Percentiles rank a stretch among this genome's conserved stretches.
phyloP scores from a whole-genome alignment of 495 filamentous ascomycete genomes.

The Amphirosellinia nigrospora region DNA sequence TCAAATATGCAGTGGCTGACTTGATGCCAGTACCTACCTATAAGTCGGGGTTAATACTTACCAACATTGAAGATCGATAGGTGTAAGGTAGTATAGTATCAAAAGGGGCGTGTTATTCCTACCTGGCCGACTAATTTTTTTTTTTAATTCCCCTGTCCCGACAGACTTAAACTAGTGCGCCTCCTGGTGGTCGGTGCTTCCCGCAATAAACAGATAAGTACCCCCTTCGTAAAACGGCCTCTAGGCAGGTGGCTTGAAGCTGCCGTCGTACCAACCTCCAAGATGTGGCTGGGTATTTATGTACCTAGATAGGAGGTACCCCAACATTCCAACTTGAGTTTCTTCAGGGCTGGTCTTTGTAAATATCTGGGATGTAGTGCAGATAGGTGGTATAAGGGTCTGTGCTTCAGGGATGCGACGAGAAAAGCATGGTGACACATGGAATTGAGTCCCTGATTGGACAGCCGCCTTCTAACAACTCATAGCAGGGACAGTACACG shows the following conservation, averaged over 20 bases:
- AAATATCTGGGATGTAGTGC: background rate
- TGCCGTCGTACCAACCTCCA: background rate
- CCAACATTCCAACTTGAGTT: background rate
- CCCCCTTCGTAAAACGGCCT: background rate
- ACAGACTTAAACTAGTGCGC: background rate
- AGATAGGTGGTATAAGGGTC: background rate
- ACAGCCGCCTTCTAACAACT: background rate
- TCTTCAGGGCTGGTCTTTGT: background rate
- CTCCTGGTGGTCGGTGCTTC: conserved; percentile 2
- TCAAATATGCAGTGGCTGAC: conserved; percentile 8
- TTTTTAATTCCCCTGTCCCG: background rate
- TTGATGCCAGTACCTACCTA: conserved; percentile 2
- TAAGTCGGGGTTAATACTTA: background rate
- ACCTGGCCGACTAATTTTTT: conserved; percentile 16
- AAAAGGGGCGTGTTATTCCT: conserved; percentile 15
- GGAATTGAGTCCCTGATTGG: conserved; percentile 6
- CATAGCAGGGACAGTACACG: background rate
- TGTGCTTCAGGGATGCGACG: conserved; percentile 17
- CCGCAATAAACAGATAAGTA: background rate
- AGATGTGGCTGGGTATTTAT: conserved; percentile 3
- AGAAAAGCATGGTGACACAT: conserved; percentile 6
- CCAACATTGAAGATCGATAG: background rate
- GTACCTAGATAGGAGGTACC: background rate
- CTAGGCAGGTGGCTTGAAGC: background rate
- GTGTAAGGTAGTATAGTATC: background rate